A percentile compares a stretch with the other conserved stretches of the same genome.
These are phyloP conservation scores for Capsicum baccatum DNA, from an alignment of 257 asterid species.

Conservation along the genomic window DNA sequence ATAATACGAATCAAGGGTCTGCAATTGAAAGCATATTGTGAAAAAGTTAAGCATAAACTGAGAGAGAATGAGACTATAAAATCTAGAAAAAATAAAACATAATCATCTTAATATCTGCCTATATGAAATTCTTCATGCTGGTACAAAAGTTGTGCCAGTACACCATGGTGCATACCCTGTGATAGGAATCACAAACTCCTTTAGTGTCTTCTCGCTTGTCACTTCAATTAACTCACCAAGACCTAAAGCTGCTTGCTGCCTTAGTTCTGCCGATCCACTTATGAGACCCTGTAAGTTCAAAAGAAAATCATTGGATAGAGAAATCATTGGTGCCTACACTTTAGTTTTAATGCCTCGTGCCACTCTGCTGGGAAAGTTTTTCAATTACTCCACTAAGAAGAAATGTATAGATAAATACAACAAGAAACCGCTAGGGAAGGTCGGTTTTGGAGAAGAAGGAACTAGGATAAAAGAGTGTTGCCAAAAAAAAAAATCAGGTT, in stretches of 20 bases:
- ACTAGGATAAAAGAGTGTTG: background rate
- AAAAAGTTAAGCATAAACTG: background rate
- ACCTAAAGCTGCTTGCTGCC: conserved; percentile 98
- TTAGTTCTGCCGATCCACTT: conserved; percentile 95
- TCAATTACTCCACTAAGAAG: background rate
- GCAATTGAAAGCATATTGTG: conserved; percentile 34
- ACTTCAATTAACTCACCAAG: conserved; percentile 95
- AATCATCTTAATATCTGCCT: conserved; percentile 1
- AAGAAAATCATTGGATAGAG: conserved; percentile 10
- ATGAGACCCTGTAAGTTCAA: conserved; percentile 74
- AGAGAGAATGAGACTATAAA: background rate
- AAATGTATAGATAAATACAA: background rate
- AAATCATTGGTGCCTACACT: background rate
- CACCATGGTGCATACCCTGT: conserved; percentile 71
- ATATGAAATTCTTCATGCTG: conserved; percentile 11
- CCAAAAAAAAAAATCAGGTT: background rate
- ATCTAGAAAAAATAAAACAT: background rate
- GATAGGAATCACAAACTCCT: conserved; percentile 92
- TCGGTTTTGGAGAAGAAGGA: conserved; percentile 20
- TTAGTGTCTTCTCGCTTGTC: conserved; percentile 83
- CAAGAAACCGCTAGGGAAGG: background rate
- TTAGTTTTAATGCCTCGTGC: background rate
- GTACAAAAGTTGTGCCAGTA: conserved; percentile 2
- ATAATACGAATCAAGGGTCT: conserved; percentile 98
- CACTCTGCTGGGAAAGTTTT: background rate